Base-by-base conservation (phyloP, 139 green algal genomes). In the Spirogloea muscicola region DNA sequence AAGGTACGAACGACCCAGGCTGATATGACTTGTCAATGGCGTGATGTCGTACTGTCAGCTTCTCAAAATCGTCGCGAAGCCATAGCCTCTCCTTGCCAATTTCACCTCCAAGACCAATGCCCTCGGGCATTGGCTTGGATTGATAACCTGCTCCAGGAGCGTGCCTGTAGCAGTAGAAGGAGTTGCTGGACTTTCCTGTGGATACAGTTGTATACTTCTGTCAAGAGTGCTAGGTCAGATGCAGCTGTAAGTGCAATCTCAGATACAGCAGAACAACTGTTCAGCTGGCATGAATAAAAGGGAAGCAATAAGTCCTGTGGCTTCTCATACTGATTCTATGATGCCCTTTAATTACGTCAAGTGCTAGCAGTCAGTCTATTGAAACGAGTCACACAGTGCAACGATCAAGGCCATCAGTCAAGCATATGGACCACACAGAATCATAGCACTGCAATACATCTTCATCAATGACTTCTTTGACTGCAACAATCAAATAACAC, bases 81-180 rank as follows among this genome's bases (percentile, higher is more conserved):
- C 65, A 74, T 27, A 74, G 18, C 7, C 65, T 18, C 36, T 74
- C 65, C 49, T 40, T 61, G 16, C 65, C 65, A 25, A 39, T 27
- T 21, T 21, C 39, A 34, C 65, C 65, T 21, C 65, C 65, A 68
- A 74, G 18, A n/a, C 65, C 65, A 34, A 74, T 29, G 18, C 65
- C 65, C 36, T 72, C 13, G 7, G 62, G 37, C 39, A 46, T 5
- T 18, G 3, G 62, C 5, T 7, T 38, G 43, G 62, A 10, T 21
- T 5, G 16, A 31, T 64, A 64, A 16, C 37, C 38, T 40, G 58
- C 6, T 4, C 62, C 62, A 10, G 62, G 38, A 31, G 58, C n/a
- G 27, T 58, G 38, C 4, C 6, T 40, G 27, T 72, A 40, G n/a
- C 62, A 41, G 39, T 38, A 72, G 10, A 72, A 38, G 37, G 29